Conservation (phyloP, 768 basidiomycete species). For the Vararia minispora region DNA sequence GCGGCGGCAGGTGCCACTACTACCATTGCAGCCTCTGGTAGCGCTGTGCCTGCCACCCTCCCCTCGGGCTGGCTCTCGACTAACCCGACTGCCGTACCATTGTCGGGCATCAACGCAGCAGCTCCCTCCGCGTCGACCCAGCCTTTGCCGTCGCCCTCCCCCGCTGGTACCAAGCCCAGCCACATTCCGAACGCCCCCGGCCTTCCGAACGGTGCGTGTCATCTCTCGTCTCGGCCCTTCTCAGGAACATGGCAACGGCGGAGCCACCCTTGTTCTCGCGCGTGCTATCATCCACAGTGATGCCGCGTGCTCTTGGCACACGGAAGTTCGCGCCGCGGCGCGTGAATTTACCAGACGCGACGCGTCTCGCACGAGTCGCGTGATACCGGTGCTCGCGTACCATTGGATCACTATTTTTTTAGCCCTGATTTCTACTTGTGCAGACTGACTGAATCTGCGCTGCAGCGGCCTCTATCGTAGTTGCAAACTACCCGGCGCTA, state of each 20-base stretch:
- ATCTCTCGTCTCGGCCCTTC: background rate
- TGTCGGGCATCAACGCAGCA: constrained; percentile 35
- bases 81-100: constrained; percentile 53
- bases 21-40: background rate
- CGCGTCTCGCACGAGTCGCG: too few relatives aligned
- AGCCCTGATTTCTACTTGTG: constrained; percentile 4
- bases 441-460: too few relatives aligned
- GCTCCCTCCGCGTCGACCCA: constrained; percentile 32
- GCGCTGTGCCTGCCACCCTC: constrained; percentile 5
- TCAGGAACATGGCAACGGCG: too few relatives aligned
- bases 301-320: background rate
- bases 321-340: background rate
- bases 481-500: constrained; percentile 47
- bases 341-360: too few relatives aligned
- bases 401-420: background rate
- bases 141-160: constrained; percentile 33
- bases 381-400: too few relatives aligned
- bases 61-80: constrained; percentile 25
- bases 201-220: constrained; percentile 22
- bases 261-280: too few relatives aligned
- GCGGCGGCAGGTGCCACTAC: constrained; percentile 2
- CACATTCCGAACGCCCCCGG: constrained; percentile 21
- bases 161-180: constrained; percentile 37
- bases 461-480: background rate
- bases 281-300: background rate